phyloP scores from a whole-genome alignment of 2,329 filamentous ascomycete species.

The Alternaria sp. region DNA sequence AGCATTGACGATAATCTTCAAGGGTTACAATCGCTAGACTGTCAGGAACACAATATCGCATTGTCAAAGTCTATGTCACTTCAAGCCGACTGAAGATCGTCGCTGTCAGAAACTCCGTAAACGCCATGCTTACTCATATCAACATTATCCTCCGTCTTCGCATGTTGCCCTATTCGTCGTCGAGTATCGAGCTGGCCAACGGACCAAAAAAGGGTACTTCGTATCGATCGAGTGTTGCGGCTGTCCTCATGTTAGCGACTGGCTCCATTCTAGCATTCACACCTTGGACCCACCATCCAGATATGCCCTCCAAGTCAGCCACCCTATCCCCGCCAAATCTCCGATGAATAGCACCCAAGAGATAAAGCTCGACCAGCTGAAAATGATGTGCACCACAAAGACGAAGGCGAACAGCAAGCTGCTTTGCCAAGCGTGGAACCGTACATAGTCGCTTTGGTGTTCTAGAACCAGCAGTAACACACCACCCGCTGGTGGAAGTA shows the following conservation, averaged over 20 bases:
- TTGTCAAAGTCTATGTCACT: not conserved
- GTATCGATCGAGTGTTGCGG: slow-evolving; percentile 70
- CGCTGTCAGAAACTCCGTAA: slow-evolving; percentile 13
- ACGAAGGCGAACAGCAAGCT: slow-evolving; percentile 78
- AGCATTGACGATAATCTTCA: not conserved
- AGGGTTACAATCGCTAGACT: not conserved
- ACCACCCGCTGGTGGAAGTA: slow-evolving; percentile 83
- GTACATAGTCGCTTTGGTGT: slow-evolving; percentile 95
- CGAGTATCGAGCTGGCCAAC: slow-evolving; percentile 86
- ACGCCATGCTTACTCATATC: slow-evolving; percentile 13
- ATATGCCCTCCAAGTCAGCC: slow-evolving; percentile 80
- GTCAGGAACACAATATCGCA: not conserved
- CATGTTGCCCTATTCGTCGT: slow-evolving; percentile 69
- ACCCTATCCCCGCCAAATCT: slow-evolving; percentile 78
- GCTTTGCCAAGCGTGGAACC: slow-evolving; percentile 97
- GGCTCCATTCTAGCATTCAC: not conserved
- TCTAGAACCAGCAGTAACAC: slow-evolving; percentile 85
- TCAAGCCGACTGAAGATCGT: not conserved
- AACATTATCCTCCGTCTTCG: not conserved
- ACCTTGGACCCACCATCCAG: slow-evolving; percentile 68
- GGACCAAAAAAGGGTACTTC: slow-evolving; percentile 87
- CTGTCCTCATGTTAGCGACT: slow-evolving; percentile 45
- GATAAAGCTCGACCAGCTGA: slow-evolving; percentile 83
- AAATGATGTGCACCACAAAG: slow-evolving; percentile 77
- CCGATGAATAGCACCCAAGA: slow-evolving; percentile 81